Evolutionary conservation across 169 alveolate species (phyloP).

Genomic region (Plasmodium blacklocki): DNA sequence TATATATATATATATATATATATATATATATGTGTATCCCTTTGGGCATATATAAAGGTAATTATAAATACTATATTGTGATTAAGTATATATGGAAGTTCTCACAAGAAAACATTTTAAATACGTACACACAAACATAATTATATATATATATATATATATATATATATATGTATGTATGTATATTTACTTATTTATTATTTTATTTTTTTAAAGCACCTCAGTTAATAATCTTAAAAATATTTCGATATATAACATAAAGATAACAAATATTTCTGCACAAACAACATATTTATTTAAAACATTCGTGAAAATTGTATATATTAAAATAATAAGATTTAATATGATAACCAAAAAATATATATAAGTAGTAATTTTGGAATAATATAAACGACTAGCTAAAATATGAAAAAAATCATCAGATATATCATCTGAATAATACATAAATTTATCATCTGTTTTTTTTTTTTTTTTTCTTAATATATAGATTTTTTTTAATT

Average conservation of each 20-base stretch:
- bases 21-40: background rate
- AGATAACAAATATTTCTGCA: slow-evolving; percentile 54
- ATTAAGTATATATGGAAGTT: too few relatives aligned
- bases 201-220: slow-evolving; percentile 1
- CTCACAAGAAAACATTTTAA: background rate
- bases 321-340: slow-evolving; percentile 34
- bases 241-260: slow-evolving; percentile 45
- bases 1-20: slow-evolving; percentile 2
- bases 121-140: background rate
- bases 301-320: slow-evolving; percentile 17
- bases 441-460: slow-evolving; percentile 23
- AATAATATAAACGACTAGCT: slow-evolving; percentile 62
- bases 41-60: background rate
- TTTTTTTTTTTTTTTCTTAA: background rate
- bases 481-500: slow-evolving; percentile 7
- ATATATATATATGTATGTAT: background rate
- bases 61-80: background rate
- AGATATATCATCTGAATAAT: slow-evolving; percentile 1
- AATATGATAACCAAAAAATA: slow-evolving; percentile 40
- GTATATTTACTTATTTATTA: background rate
- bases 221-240: slow-evolving; percentile 47
- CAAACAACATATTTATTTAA: slow-evolving; percentile 29
- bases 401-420: slow-evolving; percentile 39
- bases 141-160: slow-evolving; percentile 7
- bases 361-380: slow-evolving; percentile 28